These are phyloP conservation scores for Cryomyces antarcticus DNA, from an alignment of 495 filamentous ascomycete species.

Conservation along the genomic window DNA sequence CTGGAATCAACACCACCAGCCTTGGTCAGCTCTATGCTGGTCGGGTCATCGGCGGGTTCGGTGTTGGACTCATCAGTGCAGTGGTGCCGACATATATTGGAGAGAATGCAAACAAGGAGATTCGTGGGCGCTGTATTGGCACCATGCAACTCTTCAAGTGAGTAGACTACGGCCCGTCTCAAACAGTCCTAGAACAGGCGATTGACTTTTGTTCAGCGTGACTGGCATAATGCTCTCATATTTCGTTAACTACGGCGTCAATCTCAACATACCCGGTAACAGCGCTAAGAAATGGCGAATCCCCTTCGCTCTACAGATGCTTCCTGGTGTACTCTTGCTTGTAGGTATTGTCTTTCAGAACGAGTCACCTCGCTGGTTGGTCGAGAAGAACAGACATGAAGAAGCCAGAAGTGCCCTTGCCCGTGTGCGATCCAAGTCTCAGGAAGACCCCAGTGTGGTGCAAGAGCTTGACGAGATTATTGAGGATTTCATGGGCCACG, in stretches of 20 bases:
- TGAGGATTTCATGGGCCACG: slow-evolving; percentile 9
- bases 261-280: not conserved
- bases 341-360: slow-evolving; percentile 2
- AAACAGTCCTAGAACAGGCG: not conserved
- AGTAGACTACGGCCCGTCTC: not conserved
- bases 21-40: slow-evolving; percentile 11
- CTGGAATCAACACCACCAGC: slow-evolving; percentile 12
- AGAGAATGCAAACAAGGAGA: slow-evolving; percentile 11
- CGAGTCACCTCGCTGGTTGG: slow-evolving; percentile 6
- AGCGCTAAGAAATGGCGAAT: not conserved
- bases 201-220: slow-evolving; percentile 7
- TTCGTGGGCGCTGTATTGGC: slow-evolving; percentile 2
- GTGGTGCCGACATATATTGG: slow-evolving; percentile 10
- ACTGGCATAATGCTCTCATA: slow-evolving; percentile 11
- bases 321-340: slow-evolving; percentile 6
- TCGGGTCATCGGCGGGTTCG: slow-evolving; percentile 11
- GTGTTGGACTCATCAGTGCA: slow-evolving; percentile 8
- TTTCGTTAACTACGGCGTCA: slow-evolving; percentile 2
- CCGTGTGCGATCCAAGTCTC: slow-evolving; percentile 4
- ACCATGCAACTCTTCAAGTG: not conserved
- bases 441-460: slow-evolving; percentile 1
- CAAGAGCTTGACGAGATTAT: slow-evolving; percentile 9
- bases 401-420: slow-evolving; percentile 1
- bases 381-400: slow-evolving; percentile 1
- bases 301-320: slow-evolving; percentile 5